Conservation (phyloP, 75 land plant species). For the Sequoia sempervirens region DNA sequence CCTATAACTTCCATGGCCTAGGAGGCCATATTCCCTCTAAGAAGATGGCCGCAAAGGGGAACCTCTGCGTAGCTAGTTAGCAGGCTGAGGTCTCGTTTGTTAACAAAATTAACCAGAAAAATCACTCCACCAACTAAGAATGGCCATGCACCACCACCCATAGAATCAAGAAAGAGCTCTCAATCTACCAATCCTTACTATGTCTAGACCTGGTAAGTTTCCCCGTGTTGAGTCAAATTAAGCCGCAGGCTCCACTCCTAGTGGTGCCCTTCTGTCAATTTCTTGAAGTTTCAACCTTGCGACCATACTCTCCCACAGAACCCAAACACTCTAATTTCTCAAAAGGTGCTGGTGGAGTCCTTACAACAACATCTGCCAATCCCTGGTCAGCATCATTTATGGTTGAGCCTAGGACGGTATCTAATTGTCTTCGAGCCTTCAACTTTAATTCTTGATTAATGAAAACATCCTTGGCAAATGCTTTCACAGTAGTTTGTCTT, state of each 20-base stretch:
- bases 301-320: too few species aligned
- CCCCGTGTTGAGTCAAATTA: conserved; percentile 25
- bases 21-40: conserved; percentile 42
- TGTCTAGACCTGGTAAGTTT: conserved; percentile 22
- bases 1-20: conserved; percentile 64
- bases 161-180: conserved; percentile 58
- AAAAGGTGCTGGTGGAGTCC: too few species aligned
- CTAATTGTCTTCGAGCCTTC: too few species aligned
- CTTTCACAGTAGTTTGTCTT: too few species aligned
- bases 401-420: too few species aligned
- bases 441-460: too few species aligned
- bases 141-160: conserved; percentile 59
- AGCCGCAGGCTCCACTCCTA: conserved; percentile 2
- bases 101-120: conserved; percentile 92
- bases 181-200: conserved; percentile 31
- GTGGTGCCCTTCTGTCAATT: too few species aligned
- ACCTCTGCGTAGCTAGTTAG: conserved; percentile 68
- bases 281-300: too few species aligned
- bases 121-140: conserved; percentile 81
- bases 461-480: too few species aligned
- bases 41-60: conserved; percentile 26
- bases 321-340: too few species aligned
- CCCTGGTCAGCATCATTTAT: too few species aligned
- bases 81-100: conserved; percentile 96
- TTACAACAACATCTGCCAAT: too few species aligned